These are phyloP conservation scores for Hypoxylon rubiginosum DNA, from an alignment of 2,329 filamentous ascomycete genomes.

Conservation along the genomic window DNA sequence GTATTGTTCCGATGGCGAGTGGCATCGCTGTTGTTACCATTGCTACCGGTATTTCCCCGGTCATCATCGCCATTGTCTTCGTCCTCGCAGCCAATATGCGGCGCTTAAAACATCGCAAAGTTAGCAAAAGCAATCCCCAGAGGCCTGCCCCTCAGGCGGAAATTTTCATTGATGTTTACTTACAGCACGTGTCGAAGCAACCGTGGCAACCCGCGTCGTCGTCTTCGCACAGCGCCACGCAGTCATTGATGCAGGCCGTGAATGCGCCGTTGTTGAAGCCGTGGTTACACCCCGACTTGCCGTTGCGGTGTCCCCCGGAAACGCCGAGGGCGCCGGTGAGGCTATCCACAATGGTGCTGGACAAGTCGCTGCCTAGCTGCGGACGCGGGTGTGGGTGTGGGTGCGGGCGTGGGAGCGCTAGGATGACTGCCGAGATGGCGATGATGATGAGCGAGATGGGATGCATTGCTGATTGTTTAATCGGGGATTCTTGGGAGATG, in stretches of 20 bases:
- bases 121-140: conserved; percentile 8
- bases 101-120: conserved; percentile 6
- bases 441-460: conserved; percentile 38
- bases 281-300: conserved; percentile 11
- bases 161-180: background rate
- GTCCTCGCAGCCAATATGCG: conserved; percentile 9
- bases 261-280: conserved; percentile 20
- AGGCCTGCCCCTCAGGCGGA: background rate
- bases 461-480: conserved; percentile 40
- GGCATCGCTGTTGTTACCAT: background rate
- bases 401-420: conserved; percentile 21
- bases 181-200: conserved; percentile 41
- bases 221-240: conserved; percentile 30
- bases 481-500: background rate
- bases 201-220: conserved; percentile 18
- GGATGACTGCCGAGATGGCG: conserved; percentile 27
- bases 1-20: background rate
- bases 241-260: conserved; percentile 35
- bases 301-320: conserved; percentile 4
- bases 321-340: conserved; percentile 34
- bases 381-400: background rate
- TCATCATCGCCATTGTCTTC: background rate
- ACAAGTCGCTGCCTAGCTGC: conserved; percentile 14
- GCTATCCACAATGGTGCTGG: conserved; percentile 25
- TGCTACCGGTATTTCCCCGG: background rate